These are phyloP conservation scores for Apophysomyces sp. DNA, from an alignment of 371 early-diverging fungal species.

Conservation along the genomic window DNA sequence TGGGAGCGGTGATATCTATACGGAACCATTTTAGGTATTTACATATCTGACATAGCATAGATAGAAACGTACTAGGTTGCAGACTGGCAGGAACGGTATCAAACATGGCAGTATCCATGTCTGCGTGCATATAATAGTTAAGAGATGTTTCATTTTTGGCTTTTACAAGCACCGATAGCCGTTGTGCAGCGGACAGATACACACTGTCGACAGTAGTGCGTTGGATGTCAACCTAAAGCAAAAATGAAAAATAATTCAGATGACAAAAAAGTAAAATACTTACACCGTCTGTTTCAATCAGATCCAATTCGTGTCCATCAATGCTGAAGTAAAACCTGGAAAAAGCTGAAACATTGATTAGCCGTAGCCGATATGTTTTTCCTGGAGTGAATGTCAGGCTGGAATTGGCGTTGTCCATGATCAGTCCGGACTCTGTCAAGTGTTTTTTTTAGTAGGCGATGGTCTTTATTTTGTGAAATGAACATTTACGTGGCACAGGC, in stretches of 20 bases:
- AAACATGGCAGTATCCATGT: slow-evolving; percentile 75
- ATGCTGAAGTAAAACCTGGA: slow-evolving; percentile 66
- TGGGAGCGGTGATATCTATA: slow-evolving; percentile 43
- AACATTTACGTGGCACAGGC: slow-evolving; percentile 48
- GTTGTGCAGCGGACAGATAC: slow-evolving; percentile 63
- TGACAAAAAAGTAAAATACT: background rate
- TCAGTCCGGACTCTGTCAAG: slow-evolving; percentile 44
- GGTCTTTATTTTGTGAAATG: too few relatives aligned
- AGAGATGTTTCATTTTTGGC: slow-evolving; percentile 56
- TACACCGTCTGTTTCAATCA: slow-evolving; percentile 80
- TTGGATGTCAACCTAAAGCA: slow-evolving; percentile 34
- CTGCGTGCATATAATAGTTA: slow-evolving; percentile 71
- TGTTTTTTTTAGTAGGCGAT: too few relatives aligned
- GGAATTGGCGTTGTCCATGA: slow-evolving; percentile 37
- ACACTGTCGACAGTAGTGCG: slow-evolving; percentile 51
- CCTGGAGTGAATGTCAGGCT: slow-evolving; percentile 21
- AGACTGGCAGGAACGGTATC: slow-evolving; percentile 56
- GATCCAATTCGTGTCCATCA: slow-evolving; percentile 69
- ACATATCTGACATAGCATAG: background rate
- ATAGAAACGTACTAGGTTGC: slow-evolving; percentile 26
- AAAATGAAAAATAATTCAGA: too few relatives aligned
- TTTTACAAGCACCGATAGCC: slow-evolving; percentile 67
- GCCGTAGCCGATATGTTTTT: slow-evolving; percentile 33
- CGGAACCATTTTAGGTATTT: background rate
- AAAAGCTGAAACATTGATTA: slow-evolving; percentile 68